Base-by-base conservation (phyloP, 73 alveolate genomes). In the Durusdinium trenchii region DNA sequence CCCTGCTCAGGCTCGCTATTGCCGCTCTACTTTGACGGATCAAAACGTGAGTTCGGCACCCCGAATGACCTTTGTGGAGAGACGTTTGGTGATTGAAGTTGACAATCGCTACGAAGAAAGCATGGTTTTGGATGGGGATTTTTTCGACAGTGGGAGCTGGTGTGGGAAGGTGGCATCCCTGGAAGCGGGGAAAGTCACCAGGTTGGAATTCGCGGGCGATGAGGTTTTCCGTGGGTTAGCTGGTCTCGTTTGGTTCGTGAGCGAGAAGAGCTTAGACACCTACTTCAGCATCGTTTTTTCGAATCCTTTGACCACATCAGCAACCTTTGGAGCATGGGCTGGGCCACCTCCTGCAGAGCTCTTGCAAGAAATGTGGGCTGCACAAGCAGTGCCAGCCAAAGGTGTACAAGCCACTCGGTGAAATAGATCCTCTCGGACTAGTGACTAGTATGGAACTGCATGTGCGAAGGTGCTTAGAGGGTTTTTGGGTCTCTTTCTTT, bases 321-420 rank as follows among this genome's bases (percentile, higher is more conserved):
- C 98, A 45, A 71, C 98, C 81, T 92, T 92, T 91, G 51, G 51
- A 12, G 87, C 98, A 16, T 92, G 98, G 98, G 98, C 98, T 14
- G 98, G 98, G 48, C 98, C 98, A n/a, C 98, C 98, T 12, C 98
- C 98, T 18, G 98, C 98, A 20, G 98, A 92, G 46, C 60, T 92
- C 61, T 20, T 71, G 89, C 86, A 91, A 57, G 98, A 91, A 79
- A 69, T 91, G 98, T 62, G 95, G 85, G 50, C 85, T 6, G 83
- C 95, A 40, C 95, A 81, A 42, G 48, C 82, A 9, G 94, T 85
- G 51, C 94, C 94, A 7, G 51, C 79, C 50, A 85, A 54, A 26
- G 94, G 60, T 9, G 95, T 60, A 26, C 91, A 81, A 67, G 91
- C 26, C 26, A 36, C 69, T 23, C n/a, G n/a, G n/a, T n/a, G n/a